Percentiles rank a stretch among this genome's conserved stretches.
Conservation (phyloP, 2,329 filamentous ascomycete genomes). For the Aspergillus versicolor region DNA sequence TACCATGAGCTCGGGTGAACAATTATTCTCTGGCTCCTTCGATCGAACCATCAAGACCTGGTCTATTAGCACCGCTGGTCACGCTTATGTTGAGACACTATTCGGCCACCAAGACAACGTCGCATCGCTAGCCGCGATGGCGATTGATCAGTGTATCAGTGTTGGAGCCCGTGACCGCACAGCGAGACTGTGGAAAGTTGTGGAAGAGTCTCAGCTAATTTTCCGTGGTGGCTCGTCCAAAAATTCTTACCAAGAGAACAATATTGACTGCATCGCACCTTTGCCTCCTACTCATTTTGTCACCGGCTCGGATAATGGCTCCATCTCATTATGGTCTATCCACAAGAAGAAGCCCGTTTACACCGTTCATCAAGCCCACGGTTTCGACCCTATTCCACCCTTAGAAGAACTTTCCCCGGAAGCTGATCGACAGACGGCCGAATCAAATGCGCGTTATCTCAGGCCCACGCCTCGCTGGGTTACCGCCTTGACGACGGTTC, state of each 20-base stretch:
- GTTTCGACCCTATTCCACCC: conserved; percentile 70
- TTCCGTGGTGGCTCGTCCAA: conserved; percentile 73
- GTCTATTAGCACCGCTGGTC: conserved; percentile 73
- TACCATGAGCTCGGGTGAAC: conserved; percentile 61
- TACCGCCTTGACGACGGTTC: conserved; percentile 80
- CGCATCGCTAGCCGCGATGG: conserved; percentile 76
- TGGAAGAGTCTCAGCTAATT: conserved; percentile 91
- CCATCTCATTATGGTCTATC: conserved; percentile 80
- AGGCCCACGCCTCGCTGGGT: conserved; percentile 77
- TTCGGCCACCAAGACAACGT: conserved; percentile 95
- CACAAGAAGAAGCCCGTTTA: conserved; percentile 94
- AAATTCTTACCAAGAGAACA: conserved; percentile 67
- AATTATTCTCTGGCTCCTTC: conserved; percentile 85
- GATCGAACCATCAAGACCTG: conserved; percentile 95
- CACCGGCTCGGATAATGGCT: conserved; percentile 89
- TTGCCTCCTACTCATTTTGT: conserved; percentile 89
- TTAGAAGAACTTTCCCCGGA: conserved; percentile 73
- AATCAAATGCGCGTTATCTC: conserved; percentile 43
- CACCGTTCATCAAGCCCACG: conserved; percentile 78
- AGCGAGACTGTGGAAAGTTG: conserved; percentile 91
- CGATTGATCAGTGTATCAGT: conserved; percentile 83
- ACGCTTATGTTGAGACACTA: conserved; percentile 91
- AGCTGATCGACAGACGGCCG: conserved; percentile 57
- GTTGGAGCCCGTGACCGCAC: conserved; percentile 90
- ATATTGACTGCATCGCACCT: conserved; percentile 87